These are phyloP conservation scores for Globisporangium camurandrum DNA, from an alignment of 352 stramenopile species.

Conservation along the genomic window DNA sequence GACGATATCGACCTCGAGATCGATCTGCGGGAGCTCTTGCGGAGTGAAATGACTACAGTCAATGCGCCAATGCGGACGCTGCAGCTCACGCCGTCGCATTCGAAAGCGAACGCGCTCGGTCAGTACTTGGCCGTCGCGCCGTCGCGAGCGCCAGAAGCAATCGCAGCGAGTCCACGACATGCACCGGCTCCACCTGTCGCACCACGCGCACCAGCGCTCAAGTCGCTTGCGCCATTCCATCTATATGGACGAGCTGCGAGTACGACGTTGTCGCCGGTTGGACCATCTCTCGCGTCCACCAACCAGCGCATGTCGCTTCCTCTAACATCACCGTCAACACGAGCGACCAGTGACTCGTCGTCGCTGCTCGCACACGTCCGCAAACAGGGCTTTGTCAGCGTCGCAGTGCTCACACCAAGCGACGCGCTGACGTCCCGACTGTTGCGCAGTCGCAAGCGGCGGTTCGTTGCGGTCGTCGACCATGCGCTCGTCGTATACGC, in stretches of 20 bases:
- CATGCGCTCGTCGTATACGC: conserved; percentile 24
- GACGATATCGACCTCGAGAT: conserved; percentile 9
- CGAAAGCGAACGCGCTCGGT: conserved; percentile 23
- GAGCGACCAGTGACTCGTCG: too few relatives aligned
- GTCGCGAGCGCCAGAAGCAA: background rate
- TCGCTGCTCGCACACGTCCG: conserved; percentile 7
- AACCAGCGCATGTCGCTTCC: too few relatives aligned
- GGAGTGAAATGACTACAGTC: conserved; percentile 15
- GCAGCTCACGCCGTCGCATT: conserved; percentile 26
- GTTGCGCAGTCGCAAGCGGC: conserved; percentile 16
- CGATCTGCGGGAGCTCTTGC: conserved; percentile 14
- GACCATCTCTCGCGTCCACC: background rate
- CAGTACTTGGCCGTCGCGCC: conserved; percentile 20
- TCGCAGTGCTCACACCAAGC: background rate
- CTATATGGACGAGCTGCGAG: background rate
- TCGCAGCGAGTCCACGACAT: background rate
- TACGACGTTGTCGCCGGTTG: background rate
- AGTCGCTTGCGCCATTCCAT: background rate
- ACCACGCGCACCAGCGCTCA: background rate
- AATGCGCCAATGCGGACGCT: conserved; percentile 37
- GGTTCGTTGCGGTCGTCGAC: conserved; percentile 28
- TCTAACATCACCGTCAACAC: too few relatives aligned
- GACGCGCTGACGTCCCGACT: conserved; percentile 11
- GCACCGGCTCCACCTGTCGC: background rate
- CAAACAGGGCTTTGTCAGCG: conserved; percentile 33